Evolutionary conservation across 768 basidiomycete genomes (phyloP).

Genomic region (Hirschioporus abietinus): DNA sequence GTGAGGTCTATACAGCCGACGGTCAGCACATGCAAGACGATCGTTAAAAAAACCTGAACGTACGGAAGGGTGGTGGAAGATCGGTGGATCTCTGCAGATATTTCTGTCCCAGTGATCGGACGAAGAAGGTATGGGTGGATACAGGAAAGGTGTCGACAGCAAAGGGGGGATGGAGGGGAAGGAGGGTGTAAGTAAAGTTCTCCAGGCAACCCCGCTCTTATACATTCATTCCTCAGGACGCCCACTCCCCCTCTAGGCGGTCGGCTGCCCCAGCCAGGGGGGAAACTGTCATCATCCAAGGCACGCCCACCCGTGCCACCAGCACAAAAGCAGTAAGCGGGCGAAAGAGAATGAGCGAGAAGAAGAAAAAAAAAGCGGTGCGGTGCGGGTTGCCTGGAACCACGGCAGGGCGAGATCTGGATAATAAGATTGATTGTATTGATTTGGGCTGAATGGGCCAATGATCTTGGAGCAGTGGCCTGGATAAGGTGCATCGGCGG

Average conservation of each 20-base stretch:
- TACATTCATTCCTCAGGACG: not conserved
- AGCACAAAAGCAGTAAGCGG: not conserved
- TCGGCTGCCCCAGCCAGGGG: not conserved
- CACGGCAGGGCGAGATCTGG: not conserved
- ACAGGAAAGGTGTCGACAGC: not conserved
- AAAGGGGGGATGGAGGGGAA: not conserved
- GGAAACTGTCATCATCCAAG: not conserved
- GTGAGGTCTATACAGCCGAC: not conserved
- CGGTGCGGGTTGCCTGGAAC: not conserved
- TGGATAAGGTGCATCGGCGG: too few relatives aligned
- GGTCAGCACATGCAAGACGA: not conserved
- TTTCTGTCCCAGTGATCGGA: too few relatives aligned
- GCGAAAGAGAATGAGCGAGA: not conserved
- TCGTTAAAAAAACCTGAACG: too few relatives aligned
- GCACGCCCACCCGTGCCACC: not conserved
- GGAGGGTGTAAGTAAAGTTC: not conserved
- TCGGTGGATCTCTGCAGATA: too few relatives aligned
- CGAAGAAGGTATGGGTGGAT: too few relatives aligned
- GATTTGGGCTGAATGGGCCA: not conserved
- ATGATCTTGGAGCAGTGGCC: not conserved
- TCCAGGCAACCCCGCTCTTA: not conserved
- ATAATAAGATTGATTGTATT: not conserved
- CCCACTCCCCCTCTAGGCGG: not conserved
- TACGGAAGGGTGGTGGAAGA: too few relatives aligned
- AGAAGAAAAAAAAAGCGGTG: not conserved